These are phyloP conservation scores for Penicillium atrosanguineum DNA, from an alignment of 495 filamentous ascomycete genomes.

Conservation along the genomic window DNA sequence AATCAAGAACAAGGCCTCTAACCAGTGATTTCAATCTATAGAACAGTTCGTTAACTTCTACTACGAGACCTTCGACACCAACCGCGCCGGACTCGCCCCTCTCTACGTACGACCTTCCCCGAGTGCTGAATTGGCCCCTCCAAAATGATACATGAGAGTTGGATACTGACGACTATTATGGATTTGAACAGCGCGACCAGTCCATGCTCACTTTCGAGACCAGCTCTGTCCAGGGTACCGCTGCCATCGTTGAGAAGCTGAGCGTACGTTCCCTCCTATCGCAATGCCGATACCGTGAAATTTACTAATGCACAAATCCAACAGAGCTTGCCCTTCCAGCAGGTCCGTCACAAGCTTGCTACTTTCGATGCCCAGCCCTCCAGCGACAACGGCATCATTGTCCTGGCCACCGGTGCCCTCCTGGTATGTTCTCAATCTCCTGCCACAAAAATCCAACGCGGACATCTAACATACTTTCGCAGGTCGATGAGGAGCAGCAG, in stretches of 20 bases:
- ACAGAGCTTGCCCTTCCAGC: conserved; percentile 74
- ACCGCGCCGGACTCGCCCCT: conserved; percentile 56
- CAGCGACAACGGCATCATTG: conserved; percentile 64
- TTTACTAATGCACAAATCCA: not conserved
- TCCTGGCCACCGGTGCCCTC: conserved; percentile 81
- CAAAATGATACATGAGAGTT: not conserved
- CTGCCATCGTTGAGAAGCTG: conserved; percentile 73
- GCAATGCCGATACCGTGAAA: conserved; percentile 5
- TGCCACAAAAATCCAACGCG: not conserved
- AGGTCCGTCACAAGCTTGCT: conserved; percentile 66
- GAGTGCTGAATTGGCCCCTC: not conserved
- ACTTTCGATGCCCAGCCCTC: conserved; percentile 78
- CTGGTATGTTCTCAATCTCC: conserved; percentile 52
- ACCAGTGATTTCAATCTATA: conserved; percentile 32
- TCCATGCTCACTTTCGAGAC: conserved; percentile 96
- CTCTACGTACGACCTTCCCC: conserved; percentile 71
- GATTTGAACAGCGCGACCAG: conserved; percentile 59
- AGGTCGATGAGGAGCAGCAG: conserved; percentile 79
- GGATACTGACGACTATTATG: not conserved
- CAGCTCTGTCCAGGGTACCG: conserved; percentile 53
- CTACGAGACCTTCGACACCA: conserved; percentile 77
- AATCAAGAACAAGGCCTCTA: conserved; percentile 10
- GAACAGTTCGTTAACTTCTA: conserved; percentile 85
- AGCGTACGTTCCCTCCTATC: conserved; percentile 46
- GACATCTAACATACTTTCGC: conserved; percentile 1